Evolutionary conservation across 1,139 yeast genomes (phyloP).

Genomic region (Hyphopichia fennica): DNA sequence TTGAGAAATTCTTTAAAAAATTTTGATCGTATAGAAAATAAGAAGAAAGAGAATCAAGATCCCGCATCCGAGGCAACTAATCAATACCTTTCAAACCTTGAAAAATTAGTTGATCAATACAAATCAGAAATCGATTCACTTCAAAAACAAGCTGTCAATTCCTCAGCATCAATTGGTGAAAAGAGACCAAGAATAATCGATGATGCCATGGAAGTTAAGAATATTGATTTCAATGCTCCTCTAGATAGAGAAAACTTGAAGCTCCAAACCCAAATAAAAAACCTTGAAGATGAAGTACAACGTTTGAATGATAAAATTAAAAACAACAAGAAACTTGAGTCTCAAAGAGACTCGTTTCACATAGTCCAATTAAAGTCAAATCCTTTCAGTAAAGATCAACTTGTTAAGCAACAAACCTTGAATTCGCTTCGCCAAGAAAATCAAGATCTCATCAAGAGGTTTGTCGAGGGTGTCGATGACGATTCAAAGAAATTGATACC

Average conservation of each 20-base stretch:
- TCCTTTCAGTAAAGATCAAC: slow-evolving; percentile 67
- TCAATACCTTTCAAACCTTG: slow-evolving; percentile 46
- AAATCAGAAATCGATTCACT: slow-evolving; percentile 52
- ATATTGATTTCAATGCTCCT: slow-evolving; percentile 21
- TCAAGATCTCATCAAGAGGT: slow-evolving; percentile 42
- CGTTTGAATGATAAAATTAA: slow-evolving; percentile 34
- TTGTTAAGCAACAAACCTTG: slow-evolving; percentile 55
- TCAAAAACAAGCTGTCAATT: slow-evolving; percentile 20
- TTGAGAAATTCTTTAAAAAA: slow-evolving; percentile 47
- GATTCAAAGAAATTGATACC: slow-evolving; percentile 42
- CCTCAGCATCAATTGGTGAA: slow-evolving; percentile 20
- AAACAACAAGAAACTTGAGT: slow-evolving; percentile 21
- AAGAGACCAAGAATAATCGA: slow-evolving; percentile 26
- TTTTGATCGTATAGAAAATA: slow-evolving; percentile 25
- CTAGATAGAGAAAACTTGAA: slow-evolving; percentile 46
- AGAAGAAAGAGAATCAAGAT: slow-evolving; percentile 15
- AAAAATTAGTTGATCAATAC: slow-evolving; percentile 55
- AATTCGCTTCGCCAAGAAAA: slow-evolving; percentile 61
- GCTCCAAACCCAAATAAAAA: slow-evolving; percentile 38
- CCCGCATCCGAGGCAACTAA: slow-evolving; percentile 23
- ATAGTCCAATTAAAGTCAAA: slow-evolving; percentile 66
- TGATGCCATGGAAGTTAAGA: slow-evolving; percentile 15
- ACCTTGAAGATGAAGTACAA: slow-evolving; percentile 32
- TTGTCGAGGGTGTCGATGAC: slow-evolving; percentile 13
- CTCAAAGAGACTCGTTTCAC: slow-evolving; percentile 41